Base-by-base conservation (phyloP, 352 stramenopile genomes). In the Pythium sp. region DNA sequence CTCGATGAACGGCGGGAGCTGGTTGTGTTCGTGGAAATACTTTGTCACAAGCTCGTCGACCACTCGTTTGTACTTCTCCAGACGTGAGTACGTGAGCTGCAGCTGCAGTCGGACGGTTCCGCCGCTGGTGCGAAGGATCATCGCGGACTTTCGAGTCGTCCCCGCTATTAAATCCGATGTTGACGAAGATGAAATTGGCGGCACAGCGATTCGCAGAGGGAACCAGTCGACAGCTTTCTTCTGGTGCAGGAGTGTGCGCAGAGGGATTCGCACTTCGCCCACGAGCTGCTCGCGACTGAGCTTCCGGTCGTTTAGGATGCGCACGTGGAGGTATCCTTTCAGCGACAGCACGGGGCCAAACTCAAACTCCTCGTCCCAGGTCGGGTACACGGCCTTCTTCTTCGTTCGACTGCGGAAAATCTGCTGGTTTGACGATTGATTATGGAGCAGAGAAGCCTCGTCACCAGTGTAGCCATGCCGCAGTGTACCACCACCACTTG, bases 331-430 rank as follows among this genome's bases (percentile, higher is more conserved):
- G 59, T 78, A 84, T 24, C 82, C 79, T n/a, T 83, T 86, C 7
- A 94, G 64, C 2, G 83, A 89, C n/a, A 87, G 58, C 26, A 93
- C 76, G 0, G 82, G 81, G 30, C 70, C 30, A 34, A 93, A 78
- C 58, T 84, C 83, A 54, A 94, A 94, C 11, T 87, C 79, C 70
- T 94, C 84, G 5, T 94, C 81, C 86, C 86, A 94, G 2, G 91
- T 72, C 1, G 86, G 86, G 69, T 89, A 94, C 70, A 92, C 72
- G 49, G 72, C 92, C 67, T 89, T 85, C 73, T 89, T 89, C 59
- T 86, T 79, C 12, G 84, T 94, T 22, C 75, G 75, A 24, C 81
- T 94, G 26, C 84, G 86, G 20, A 87, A 75, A 12, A 58, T 67
- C 38, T 67, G 70, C 38, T 67, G 70, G n/a, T 32, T 72, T 1